Evolutionary conservation across 2,329 filamentous ascomycete species (phyloP).

Genomic region (Stachybotrys echinatus): DNA sequence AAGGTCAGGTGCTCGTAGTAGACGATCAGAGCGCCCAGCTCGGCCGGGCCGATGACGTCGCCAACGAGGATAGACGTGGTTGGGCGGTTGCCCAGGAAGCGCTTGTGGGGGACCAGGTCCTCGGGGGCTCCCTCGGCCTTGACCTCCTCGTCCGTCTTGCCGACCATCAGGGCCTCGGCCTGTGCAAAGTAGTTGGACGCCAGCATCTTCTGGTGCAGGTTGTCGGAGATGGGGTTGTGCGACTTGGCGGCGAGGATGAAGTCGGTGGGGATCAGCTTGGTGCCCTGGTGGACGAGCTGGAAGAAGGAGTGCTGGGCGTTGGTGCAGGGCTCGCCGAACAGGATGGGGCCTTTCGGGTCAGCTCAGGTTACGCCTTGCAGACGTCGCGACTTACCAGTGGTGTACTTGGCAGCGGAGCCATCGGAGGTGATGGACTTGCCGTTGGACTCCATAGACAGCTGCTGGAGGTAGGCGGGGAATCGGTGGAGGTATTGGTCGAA

Average conservation of each 20-base stretch:
- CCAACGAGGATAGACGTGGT: slow-evolving; percentile 90
- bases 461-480: slow-evolving; percentile 98
- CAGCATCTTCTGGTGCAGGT: slow-evolving; percentile 95
- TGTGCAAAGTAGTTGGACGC: slow-evolving; percentile 90
- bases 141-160: slow-evolving; percentile 77
- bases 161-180: slow-evolving; percentile 85
- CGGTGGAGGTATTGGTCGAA: slow-evolving; percentile 99
- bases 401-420: slow-evolving; percentile 89
- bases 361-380: not conserved
- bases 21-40: slow-evolving; percentile 90
- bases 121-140: slow-evolving; percentile 69
- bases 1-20: slow-evolving; percentile 99
- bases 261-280: slow-evolving; percentile 96
- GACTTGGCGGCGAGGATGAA: slow-evolving; percentile 96
- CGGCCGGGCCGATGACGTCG: slow-evolving; percentile 87
- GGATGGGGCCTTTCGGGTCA: slow-evolving; percentile 59
- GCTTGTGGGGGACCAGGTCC: slow-evolving; percentile 91
- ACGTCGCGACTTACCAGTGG: slow-evolving; percentile 55
- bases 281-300: slow-evolving; percentile 98
- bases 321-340: slow-evolving; percentile 97
- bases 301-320: slow-evolving; percentile 99
- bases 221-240: slow-evolving; percentile 89
- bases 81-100: slow-evolving; percentile 94
- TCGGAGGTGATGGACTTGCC: slow-evolving; percentile 95
- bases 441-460: slow-evolving; percentile 99